Evolutionary conservation across 495 filamentous ascomycete genomes (phyloP).

Genomic region (Talaromyces ruber): DNA sequence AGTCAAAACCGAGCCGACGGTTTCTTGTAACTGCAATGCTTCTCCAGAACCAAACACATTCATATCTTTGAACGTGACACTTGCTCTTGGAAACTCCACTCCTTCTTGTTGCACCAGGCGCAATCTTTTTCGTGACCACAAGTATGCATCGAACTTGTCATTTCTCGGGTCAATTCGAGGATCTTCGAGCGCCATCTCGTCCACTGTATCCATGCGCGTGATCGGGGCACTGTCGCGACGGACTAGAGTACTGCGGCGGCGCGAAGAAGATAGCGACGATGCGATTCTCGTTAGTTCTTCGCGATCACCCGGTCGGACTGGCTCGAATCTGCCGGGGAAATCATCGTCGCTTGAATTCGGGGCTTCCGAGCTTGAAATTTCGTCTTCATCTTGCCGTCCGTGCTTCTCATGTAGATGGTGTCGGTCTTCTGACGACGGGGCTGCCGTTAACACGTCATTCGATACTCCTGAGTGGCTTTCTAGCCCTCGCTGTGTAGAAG

Average conservation of each 20-base stretch:
- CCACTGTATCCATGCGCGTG: slow-evolving; percentile 34
- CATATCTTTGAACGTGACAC: slow-evolving; percentile 43
- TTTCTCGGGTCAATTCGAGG: slow-evolving; percentile 48
- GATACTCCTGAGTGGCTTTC: background rate
- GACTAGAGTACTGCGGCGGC: slow-evolving; percentile 16
- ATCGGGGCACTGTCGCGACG: slow-evolving; percentile 16
- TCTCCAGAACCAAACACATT: slow-evolving; percentile 46
- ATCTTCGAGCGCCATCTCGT: slow-evolving; percentile 33
- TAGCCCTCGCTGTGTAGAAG: background rate
- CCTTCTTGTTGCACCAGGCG: slow-evolving; percentile 35
- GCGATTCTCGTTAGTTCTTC: slow-evolving; percentile 30
- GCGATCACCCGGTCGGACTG: slow-evolving; percentile 25
- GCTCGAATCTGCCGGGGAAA: slow-evolving; percentile 18
- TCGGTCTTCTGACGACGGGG: background rate
- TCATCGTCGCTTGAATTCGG: slow-evolving; percentile 1
- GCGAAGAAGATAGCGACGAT: slow-evolving; percentile 25
- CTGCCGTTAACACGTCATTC: background rate
- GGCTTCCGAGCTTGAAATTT: background rate
- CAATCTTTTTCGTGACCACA: slow-evolving; percentile 46
- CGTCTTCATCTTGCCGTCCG: background rate
- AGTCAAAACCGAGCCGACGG: slow-evolving; percentile 39
- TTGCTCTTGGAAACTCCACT: slow-evolving; percentile 26
- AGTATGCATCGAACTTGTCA: slow-evolving; percentile 47
- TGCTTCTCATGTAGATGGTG: background rate
- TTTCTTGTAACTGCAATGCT: slow-evolving; percentile 48